Evolutionary conservation across 164 flowering plant genomes (phyloP), one percentile per base, ranked within the genome.

Genomic region (Stephania japonica): DNA sequence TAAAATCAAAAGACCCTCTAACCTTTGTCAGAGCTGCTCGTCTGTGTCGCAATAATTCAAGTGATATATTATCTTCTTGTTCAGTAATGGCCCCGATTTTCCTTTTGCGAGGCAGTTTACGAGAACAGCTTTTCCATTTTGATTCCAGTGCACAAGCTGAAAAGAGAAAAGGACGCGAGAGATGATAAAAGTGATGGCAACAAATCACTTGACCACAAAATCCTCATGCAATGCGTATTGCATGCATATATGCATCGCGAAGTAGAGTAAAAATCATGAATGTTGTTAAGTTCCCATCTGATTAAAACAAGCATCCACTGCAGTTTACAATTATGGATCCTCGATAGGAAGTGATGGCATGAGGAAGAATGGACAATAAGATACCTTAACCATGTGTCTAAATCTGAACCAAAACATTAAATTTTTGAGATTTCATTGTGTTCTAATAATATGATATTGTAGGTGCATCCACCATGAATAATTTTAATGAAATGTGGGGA

Each of bases 41-140:
- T 83, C 91, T 85, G 83, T 84, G 94, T 65, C 77, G 86, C 75
- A 88, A 74, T 72, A 88, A 71, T 26, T 21, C 56, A 69, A 71
- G 76, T 2, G 85, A 79, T 7, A 19, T 67, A 62, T 81, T 75
- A 6, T 81, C 85, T n/a, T 14, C 73, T 69, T 76, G 70, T 44
- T 73, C 65, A 9, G 41, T 73, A 13, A 9, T 16, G 24, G 62
- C 80, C 13, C 71, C 78, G 26, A 49, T 69, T 53, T 75, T 80
- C 75, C 72, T 79, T 71, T 82, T 78, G 21, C 86, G 86, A 5
- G 89, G 84, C 79, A 84, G 38, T 68, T 79, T 87, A 59, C 83
- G 84, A 12, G 91, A 88, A 43, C 78, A 38, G 25, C 11, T 81
- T 80, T 88, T 88, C 91, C 90, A 88, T 75, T 84, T 88, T 41